These are phyloP conservation scores for Xylaria palmicola DNA, from an alignment of 495 filamentous ascomycete genomes.

Conservation along the genomic window DNA sequence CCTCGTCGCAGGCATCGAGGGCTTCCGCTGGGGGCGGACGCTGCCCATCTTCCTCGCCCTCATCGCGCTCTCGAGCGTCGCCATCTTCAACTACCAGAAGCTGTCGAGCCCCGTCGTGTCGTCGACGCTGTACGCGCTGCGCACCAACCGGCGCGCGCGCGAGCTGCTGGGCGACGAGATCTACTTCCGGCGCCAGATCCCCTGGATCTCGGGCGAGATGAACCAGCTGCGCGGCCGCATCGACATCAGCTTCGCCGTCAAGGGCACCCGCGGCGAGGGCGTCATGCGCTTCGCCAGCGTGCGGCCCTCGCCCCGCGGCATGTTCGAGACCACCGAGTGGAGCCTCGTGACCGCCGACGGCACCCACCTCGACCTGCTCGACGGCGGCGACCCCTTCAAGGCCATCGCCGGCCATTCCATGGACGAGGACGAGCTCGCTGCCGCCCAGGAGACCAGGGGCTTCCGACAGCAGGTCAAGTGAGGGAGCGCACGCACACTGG, in stretches of 20 bases:
- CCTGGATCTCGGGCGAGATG: conserved; percentile 91
- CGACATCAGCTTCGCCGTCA: conserved; percentile 82
- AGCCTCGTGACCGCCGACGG: conserved; percentile 68
- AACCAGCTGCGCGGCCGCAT: conserved; percentile 93
- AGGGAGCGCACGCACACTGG: neutral
- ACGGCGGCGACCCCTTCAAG: conserved; percentile 62
- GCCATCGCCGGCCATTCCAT: conserved; percentile 33
- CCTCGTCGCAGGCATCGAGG: conserved; percentile 26
- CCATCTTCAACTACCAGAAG: conserved; percentile 99
- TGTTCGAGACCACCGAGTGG: conserved; percentile 78
- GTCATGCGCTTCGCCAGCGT: conserved; percentile 79
- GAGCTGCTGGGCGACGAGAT: conserved; percentile 85
- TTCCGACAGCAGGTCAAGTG: conserved; percentile 44
- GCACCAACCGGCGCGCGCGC: conserved; percentile 71
- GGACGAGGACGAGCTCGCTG: conserved; percentile 39
- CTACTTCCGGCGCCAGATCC: conserved; percentile 82
- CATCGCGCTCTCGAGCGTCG: conserved; percentile 65
- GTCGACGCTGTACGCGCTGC: conserved; percentile 85
- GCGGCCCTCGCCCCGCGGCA: conserved; percentile 67
- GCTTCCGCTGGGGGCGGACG: conserved; percentile 48
- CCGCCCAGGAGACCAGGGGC: conserved; percentile 32
- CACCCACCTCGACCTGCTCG: conserved; percentile 62
- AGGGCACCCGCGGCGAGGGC: conserved; percentile 70
- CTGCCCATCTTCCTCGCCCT: conserved; percentile 56
- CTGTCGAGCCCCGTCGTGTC: conserved; percentile 75